Percentiles rank a stretch among this genome's conserved stretches.
Evolutionary conservation across 1,139 yeast species (phyloP).

Genomic region (Suhomyces ambrosiae): DNA sequence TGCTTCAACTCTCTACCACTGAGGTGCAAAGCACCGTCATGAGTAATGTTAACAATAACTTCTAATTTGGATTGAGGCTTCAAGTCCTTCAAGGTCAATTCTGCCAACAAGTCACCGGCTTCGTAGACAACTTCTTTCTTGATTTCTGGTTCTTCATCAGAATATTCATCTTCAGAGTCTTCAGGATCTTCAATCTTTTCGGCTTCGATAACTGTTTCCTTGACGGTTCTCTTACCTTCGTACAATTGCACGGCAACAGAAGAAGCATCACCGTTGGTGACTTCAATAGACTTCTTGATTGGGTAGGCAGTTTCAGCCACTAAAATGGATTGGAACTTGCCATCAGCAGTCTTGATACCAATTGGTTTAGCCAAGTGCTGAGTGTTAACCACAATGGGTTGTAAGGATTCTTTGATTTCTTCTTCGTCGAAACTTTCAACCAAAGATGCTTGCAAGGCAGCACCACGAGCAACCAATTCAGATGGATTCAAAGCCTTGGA

Average conservation of each 20-base stretch:
- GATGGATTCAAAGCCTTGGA: constrained; percentile 83
- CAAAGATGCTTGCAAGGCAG: constrained; percentile 94
- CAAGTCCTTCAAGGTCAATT: constrained; percentile 73
- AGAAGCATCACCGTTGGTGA: constrained; percentile 62
- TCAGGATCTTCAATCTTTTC: constrained; percentile 51
- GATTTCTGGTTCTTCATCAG: constrained; percentile 70
- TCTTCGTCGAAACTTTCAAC: constrained; percentile 82
- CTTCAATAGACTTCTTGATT: constrained; percentile 71
- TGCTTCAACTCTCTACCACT: constrained; percentile 81
- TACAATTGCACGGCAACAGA: constrained; percentile 70
- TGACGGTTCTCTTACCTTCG: constrained; percentile 82
- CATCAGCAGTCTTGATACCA: constrained; percentile 78
- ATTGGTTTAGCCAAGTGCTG: constrained; percentile 84
- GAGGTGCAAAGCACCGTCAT: constrained; percentile 79
- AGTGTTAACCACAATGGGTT: constrained; percentile 85
- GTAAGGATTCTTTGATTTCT: constrained; percentile 81
- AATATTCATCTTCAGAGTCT: constrained; percentile 38
- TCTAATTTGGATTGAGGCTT: constrained; percentile 71
- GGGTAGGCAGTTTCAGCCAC: constrained; percentile 91
- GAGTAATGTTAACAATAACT: constrained; percentile 79
- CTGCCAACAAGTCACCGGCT: constrained; percentile 77
- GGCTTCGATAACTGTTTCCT: constrained; percentile 76
- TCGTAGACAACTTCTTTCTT: constrained; percentile 71
- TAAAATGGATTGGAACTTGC: constrained; percentile 72
- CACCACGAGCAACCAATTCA: constrained; percentile 91